Evolutionary conservation across 148 eudicot species (phyloP), one percentile per base, ranked within the genome.

Genomic region (Mesembryanthemum crystallinum): DNA sequence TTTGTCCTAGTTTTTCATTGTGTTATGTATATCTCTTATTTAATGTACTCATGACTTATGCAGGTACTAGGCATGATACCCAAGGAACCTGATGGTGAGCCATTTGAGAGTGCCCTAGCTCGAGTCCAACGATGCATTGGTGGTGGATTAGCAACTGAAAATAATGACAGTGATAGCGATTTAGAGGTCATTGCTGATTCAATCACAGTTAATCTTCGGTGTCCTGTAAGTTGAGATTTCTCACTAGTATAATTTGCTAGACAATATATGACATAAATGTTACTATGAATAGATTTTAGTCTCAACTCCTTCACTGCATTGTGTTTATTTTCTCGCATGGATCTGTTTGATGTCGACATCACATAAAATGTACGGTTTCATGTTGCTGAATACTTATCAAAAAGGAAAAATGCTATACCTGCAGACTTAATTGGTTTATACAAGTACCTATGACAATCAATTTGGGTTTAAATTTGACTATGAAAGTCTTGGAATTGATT

Each of bases 91-190:
- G 89, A 83, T 45, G 91, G 90, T 58, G 98, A 94, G 85, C 69
- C 73, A 79, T 90, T 94, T 78, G 96, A 86, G 71, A 88, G 88
- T 63, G 97, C 98, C 64, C 82, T 94, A 70, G 89, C 91, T 77
- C 96, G 98, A 72, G 89, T 94, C 74, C 89, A 89, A 73, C 92
- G 96, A 52, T 94, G 98, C 81, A 84, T 92, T 83, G 97, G 97
- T 76, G 98, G 98, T 76, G 96, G 94, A 71, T 78, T 87, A 57
- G 78, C 89, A 28, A 80, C 87, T 24, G 92, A 80, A 75, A 83
- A 87, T 74, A 92, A 86, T 79, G 98, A 92, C 73, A 85, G 92
- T 82, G 98, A 90, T 72, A 90, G 96, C 79, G 98, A 95, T 79
- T 73, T 95, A 79, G 98, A 95, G 88, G 90, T 95, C 74, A 87